A percentile compares a stretch with the other conserved stretches of the same genome.
phyloP scores from a whole-genome alignment of 768 basidiomycete species.

The Auriscalpium vulgare region DNA sequence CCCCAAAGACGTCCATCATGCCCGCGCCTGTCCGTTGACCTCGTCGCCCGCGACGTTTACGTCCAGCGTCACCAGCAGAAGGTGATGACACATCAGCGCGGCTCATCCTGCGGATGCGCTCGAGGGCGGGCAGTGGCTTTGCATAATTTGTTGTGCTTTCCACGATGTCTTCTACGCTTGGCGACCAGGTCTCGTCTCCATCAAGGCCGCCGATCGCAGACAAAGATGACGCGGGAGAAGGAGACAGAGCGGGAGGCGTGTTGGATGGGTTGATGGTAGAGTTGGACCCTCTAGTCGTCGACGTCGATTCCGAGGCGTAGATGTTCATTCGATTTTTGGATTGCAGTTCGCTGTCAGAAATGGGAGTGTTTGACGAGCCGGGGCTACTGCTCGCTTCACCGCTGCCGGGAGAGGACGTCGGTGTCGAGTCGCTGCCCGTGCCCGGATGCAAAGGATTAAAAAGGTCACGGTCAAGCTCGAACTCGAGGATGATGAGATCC shows the following conservation, averaged over 20 bases:
- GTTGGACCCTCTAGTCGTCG: neutral
- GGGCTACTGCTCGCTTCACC: neutral
- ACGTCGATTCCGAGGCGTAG: neutral
- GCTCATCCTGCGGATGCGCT: conserved; percentile 50
- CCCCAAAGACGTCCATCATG: conserved; percentile 76
- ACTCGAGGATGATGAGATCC: conserved; percentile 62
- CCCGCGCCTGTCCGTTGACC: conserved; percentile 29
- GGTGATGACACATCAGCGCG: conserved; percentile 6
- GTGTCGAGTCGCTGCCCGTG: conserved; percentile 6
- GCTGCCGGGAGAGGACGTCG: conserved; percentile 19
- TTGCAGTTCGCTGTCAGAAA: neutral
- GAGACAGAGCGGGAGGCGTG: neutral
- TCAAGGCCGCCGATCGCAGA: conserved; percentile 10
- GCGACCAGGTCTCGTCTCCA: conserved; percentile 32
- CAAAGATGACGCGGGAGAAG: no score
- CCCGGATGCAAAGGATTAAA: conserved; percentile 66
- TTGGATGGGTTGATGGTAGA: neutral
- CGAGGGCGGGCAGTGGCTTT: conserved; percentile 62
- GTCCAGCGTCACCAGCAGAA: neutral
- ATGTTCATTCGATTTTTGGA: neutral
- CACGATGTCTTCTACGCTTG: conserved; percentile 50
- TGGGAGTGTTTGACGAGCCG: conserved; percentile 4
- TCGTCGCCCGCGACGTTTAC: conserved; percentile 14
- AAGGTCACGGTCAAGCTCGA: conserved; percentile 65
- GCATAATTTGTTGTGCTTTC: conserved; percentile 63